phyloP scores from a whole-genome alignment of 345 rosid genomes.

The Aquilaria yunnanensis region DNA sequence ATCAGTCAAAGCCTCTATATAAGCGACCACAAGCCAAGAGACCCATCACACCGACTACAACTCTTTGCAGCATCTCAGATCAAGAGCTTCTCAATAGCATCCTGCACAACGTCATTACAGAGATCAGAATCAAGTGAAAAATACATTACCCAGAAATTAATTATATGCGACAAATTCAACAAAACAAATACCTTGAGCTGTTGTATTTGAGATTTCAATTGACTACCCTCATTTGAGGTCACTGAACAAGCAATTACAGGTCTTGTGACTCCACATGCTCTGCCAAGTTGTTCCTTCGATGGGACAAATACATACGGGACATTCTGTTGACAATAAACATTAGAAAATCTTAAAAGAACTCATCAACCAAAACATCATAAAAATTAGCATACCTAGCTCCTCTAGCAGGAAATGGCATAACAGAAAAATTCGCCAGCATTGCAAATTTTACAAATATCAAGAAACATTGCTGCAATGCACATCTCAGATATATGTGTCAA shows the following conservation, averaged over 20 bases:
- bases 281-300: slow-evolving; percentile 91
- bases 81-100: slow-evolving; percentile 92
- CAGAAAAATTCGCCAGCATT: no score
- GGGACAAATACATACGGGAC: slow-evolving; percentile 98
- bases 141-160: no score
- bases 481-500: no score
- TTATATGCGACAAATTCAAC: no score
- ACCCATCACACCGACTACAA: slow-evolving; percentile 85
- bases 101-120: slow-evolving; percentile 37
- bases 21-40: slow-evolving; percentile 35
- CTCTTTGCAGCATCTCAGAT: slow-evolving; percentile 32
- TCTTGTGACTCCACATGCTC: slow-evolving; percentile 98
- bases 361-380: no score
- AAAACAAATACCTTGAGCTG: slow-evolving; percentile 58
- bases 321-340: slow-evolving; percentile 37
- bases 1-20: slow-evolving; percentile 66
- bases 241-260: slow-evolving; percentile 92
- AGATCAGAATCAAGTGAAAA: neutral
- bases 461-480: no score
- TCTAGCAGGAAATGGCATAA: no score
- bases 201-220: slow-evolving; percentile 78
- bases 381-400: no score
- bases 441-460: no score
- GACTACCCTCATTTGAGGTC: slow-evolving; percentile 79
- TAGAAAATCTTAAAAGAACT: no score